Conservation (phyloP, 148 eudicot genomes). For the Nepenthes gracilis region DNA sequence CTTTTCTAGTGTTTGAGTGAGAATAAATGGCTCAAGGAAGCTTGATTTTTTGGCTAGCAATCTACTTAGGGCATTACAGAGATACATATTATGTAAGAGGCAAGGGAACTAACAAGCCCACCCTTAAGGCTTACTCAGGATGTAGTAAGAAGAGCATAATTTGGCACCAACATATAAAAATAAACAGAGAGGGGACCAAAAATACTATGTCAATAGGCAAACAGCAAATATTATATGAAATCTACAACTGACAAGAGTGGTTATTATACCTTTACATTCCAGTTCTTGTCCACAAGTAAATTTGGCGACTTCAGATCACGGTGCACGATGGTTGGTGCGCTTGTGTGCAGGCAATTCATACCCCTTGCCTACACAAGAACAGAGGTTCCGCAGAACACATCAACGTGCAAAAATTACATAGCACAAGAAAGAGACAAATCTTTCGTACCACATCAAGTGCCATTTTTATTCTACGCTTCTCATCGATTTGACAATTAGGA, state of each 20-base stretch:
- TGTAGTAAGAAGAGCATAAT: too few species aligned
- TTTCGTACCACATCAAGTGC: conserved; percentile 96
- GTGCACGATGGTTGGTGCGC: conserved; percentile 94
- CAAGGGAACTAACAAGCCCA: too few species aligned
- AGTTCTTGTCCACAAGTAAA: conserved; percentile 89
- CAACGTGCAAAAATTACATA: not conserved
- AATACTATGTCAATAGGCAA: not conserved
- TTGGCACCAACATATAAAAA: not conserved
- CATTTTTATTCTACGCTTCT: conserved; percentile 88
- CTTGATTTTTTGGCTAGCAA: too few species aligned
- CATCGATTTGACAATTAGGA: conserved; percentile 89
- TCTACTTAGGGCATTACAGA: too few species aligned
- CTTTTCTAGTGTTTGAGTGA: too few species aligned
- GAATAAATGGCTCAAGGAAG: too few species aligned
- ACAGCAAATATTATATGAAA: not conserved
- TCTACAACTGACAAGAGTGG: too few species aligned
- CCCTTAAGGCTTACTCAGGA: too few species aligned
- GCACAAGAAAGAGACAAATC: not conserved
- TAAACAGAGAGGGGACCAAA: not conserved
- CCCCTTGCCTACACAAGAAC: conserved; percentile 73
- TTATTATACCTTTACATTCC: conserved; percentile 86
- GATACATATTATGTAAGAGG: too few species aligned
- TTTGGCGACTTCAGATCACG: conserved; percentile 98
- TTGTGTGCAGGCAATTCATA: conserved; percentile 96
- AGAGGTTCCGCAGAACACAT: conserved; percentile 6